Conservation (phyloP, 352 stramenopile species). For the Pythium vanterpoolii region DNA sequence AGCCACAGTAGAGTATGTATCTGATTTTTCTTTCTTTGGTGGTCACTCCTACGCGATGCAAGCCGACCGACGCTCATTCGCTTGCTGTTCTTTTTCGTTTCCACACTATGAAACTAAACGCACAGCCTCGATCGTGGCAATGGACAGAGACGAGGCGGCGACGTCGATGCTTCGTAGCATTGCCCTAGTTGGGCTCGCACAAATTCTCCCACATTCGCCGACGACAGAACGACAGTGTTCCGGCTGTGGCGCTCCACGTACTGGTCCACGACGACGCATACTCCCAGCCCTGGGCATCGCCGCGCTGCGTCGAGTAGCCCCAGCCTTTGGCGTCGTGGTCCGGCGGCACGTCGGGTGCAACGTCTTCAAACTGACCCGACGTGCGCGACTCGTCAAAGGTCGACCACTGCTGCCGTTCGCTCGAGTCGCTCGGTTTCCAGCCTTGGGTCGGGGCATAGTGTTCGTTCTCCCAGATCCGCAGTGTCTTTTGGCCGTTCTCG, state of each 20-base stretch:
- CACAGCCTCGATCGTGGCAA: background rate
- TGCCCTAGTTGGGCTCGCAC: constrained; percentile 26
- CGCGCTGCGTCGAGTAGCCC: constrained; percentile 62
- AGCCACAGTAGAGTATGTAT: constrained; percentile 3
- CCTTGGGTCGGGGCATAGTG: constrained; percentile 34
- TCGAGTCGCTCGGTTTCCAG: constrained; percentile 50
- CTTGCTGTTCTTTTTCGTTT: background rate
- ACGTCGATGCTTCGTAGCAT: background rate
- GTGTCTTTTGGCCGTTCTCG: constrained; percentile 48
- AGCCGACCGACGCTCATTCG: background rate
- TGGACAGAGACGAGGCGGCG: too few relatives aligned
- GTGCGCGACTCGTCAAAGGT: constrained; percentile 56
- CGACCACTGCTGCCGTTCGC: constrained; percentile 51
- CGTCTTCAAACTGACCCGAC: constrained; percentile 61
- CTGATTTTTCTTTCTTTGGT: background rate
- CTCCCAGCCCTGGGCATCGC: constrained; percentile 67
- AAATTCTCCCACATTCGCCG: constrained; percentile 74
- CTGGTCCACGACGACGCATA: constrained; percentile 66
- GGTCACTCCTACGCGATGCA: background rate
- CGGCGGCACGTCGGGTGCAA: constrained; percentile 51
- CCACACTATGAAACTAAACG: background rate
- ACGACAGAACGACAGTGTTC: constrained; percentile 38
- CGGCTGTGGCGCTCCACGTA: constrained; percentile 36
- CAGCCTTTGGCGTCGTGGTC: constrained; percentile 52
- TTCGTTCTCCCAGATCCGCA: constrained; percentile 73